These are phyloP conservation scores for Collybiopsis confluens DNA, from an alignment of 768 basidiomycete genomes.

Conservation along the genomic window DNA sequence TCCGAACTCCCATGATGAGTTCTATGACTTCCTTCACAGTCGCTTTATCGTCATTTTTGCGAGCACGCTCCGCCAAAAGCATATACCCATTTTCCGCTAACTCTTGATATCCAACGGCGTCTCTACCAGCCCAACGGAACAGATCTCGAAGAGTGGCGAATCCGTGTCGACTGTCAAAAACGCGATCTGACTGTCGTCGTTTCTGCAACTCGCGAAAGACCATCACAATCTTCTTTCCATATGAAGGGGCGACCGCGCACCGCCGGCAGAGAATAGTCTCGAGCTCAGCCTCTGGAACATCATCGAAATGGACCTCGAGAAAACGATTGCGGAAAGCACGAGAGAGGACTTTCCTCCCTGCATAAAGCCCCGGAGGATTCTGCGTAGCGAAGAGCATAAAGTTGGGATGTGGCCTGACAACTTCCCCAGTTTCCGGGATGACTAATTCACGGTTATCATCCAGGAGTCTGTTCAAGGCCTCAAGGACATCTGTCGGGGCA, in stretches of 20 bases:
- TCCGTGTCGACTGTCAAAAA: conserved; percentile 96
- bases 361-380: conserved; percentile 95
- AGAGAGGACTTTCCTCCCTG: conserved; percentile 90
- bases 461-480: conserved; percentile 92
- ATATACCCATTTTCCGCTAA: conserved; percentile 96
- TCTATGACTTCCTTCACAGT: conserved; percentile 94
- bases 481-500: conserved; percentile 96
- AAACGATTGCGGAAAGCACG: conserved; percentile 97
- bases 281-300: conserved; percentile 90
- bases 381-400: conserved; percentile 99
- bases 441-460: conserved; percentile 97
- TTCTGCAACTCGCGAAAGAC: conserved; percentile 94
- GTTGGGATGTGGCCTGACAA: conserved; percentile 87
- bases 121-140: conserved; percentile 94
- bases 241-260: conserved; percentile 90
- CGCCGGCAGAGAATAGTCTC: conserved; percentile 92
- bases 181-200: conserved; percentile 81
- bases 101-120: conserved; percentile 86
- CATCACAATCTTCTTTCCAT: conserved; percentile 82
- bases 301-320: conserved; percentile 95
- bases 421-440: conserved; percentile 94
- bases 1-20: conserved; percentile 77
- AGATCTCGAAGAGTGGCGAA: conserved; percentile 96
- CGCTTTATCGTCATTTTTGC: conserved; percentile 78
- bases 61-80: conserved; percentile 88